Evolutionary conservation across 345 rosid genomes (phyloP), one percentile per base, ranked within the genome.

Genomic region (Aquilaria sinensis): DNA sequence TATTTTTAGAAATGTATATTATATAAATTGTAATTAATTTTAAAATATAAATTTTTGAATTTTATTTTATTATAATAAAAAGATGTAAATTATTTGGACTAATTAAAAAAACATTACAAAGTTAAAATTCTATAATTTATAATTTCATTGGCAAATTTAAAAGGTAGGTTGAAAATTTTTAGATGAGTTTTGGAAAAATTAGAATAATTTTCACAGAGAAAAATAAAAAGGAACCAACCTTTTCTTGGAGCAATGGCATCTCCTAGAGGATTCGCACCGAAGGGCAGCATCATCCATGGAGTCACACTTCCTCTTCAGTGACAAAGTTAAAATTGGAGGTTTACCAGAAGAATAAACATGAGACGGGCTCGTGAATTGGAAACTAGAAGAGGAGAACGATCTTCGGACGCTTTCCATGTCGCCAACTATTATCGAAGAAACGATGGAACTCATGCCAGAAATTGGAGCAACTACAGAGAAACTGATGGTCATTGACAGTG

Each of bases 221-320:
- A 1, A 43, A 23, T 12, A 15, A 12, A 8, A 47, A 52, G n/a
- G 14, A 12, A 13, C 69, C 0, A 33, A 80, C 97, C 97, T 85
- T 79, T 90, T 90, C 83, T 87, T 87, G 70, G 95, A 79, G 66
- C 97, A 90, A 77, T 90, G 97, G 80, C 97, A 90, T 53, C 83
- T 77, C 7, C 86, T 70, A 0, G 90, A 87, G 3, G 92, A 83
- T n/a, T 67, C 76, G 51, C 87, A 85, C 73, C 75, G 76, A 31
- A 78, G 81, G 59, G 76, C 81, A 10, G 72, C 75, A 31, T 71
- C 85, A 52, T 82, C 87, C 84, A 80, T 53, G 67, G 91, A 89
- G 43, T 56, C 76, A 65, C 92, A 87, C 78, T 76, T 85, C 62
- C 92, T 83, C 78, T 87, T 87, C 47, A 79, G 65, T 2, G 70